Evolutionary conservation across 331 rosid species (phyloP).

Genomic region (Pyrus hybrid): DNA sequence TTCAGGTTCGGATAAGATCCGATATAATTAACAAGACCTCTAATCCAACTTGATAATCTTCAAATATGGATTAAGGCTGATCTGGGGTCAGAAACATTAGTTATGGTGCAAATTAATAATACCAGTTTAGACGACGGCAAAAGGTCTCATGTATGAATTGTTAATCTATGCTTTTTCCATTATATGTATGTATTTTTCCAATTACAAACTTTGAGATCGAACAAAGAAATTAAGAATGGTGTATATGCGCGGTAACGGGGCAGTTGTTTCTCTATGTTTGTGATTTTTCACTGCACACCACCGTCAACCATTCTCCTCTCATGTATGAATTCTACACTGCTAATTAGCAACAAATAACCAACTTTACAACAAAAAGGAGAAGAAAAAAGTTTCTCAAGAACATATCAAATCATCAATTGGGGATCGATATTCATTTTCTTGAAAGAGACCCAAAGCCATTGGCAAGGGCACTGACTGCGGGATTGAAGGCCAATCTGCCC

Average conservation of each 20-base stretch:
- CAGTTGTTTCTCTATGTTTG: background rate
- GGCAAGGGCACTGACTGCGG: slow-evolving; percentile 33
- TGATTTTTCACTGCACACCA: background rate
- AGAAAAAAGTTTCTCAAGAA: background rate
- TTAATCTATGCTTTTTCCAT: background rate
- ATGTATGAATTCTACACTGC: background rate
- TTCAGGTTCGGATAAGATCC: too few species aligned
- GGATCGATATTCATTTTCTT: slow-evolving; percentile 8
- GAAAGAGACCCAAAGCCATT: slow-evolving; percentile 43
- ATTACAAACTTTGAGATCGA: background rate
- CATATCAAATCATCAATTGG: background rate
- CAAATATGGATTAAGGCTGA: too few species aligned
- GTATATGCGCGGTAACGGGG: background rate
- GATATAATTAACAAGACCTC: too few species aligned
- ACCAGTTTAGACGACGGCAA: too few species aligned
- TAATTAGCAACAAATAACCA: background rate
- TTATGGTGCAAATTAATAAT: too few species aligned
- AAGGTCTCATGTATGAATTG: too few species aligned
- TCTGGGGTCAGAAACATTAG: too few species aligned
- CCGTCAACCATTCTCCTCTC: background rate
- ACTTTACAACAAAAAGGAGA: slow-evolving; percentile 8
- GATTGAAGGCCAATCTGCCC: slow-evolving; percentile 57
- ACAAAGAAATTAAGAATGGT: background rate
- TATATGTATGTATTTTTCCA: background rate
- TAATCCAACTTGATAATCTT: too few species aligned